These are phyloP conservation scores for Serendipita sp. DNA, from an alignment of 1,284 basidiomycete species.

Conservation along the genomic window DNA sequence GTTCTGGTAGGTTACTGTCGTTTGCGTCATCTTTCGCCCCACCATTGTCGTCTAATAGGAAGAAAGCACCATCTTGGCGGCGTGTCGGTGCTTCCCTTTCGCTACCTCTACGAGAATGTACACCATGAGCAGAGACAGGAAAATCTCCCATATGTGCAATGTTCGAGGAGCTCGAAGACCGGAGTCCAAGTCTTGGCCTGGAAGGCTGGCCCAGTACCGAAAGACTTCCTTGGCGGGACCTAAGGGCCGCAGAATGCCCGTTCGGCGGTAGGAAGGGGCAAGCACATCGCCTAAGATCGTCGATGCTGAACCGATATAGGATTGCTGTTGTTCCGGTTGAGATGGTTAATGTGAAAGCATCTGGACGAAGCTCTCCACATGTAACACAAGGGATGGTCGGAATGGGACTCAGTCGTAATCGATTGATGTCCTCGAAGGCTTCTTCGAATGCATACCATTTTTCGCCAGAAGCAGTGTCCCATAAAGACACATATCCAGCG, in stretches of 20 bases:
- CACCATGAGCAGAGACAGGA: conserved; percentile 63
- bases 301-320: conserved; percentile 45
- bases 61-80: conserved; percentile 27
- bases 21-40: conserved; percentile 38
- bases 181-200: conserved; percentile 30
- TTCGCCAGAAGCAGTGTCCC: conserved; percentile 47
- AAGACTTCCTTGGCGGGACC: conserved; percentile 42
- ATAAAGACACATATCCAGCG: conserved; percentile 53
- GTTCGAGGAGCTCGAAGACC: conserved; percentile 24
- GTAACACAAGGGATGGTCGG: conserved; percentile 39
- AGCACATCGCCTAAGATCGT: conserved; percentile 48
- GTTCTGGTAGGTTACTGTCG: conserved; percentile 20
- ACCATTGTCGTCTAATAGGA: conserved; percentile 28
- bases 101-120: conserved; percentile 52
- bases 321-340: conserved; percentile 45
- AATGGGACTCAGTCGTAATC: conserved; percentile 38
- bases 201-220: conserved; percentile 27
- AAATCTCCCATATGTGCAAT: conserved; percentile 38
- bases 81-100: conserved; percentile 46
- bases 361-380: conserved; percentile 51
- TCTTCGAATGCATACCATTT: conserved; percentile 47
- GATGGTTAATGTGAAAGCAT: conserved; percentile 46
- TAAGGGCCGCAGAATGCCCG: conserved; percentile 23
- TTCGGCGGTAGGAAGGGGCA: conserved; percentile 38
- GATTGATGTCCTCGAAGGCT: conserved; percentile 36